phyloP scores from a whole-genome alignment of 371 early-diverging fungal genomes.

The Mortierella polycephala region DNA sequence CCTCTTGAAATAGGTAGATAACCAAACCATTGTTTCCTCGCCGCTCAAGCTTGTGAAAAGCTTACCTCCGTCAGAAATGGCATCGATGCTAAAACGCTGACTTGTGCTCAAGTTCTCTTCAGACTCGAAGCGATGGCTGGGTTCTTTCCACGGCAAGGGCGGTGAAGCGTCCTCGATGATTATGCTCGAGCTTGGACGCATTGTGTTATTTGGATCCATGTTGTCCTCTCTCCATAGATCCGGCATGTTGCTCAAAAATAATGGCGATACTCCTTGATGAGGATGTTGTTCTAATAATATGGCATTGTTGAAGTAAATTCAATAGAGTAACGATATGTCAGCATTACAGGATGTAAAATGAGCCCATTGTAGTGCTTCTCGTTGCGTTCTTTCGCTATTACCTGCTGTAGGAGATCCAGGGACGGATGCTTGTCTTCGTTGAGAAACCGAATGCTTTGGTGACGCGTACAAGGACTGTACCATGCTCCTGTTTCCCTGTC shows the following conservation, averaged over 20 bases:
- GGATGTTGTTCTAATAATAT: too few species aligned
- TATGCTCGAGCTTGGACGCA: slow-evolving; percentile 17
- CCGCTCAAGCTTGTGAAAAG: too few species aligned
- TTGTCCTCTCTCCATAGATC: slow-evolving; percentile 24
- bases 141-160: slow-evolving; percentile 35
- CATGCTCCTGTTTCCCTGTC: slow-evolving; percentile 26
- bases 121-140: slow-evolving; percentile 7
- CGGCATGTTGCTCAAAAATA: slow-evolving; percentile 20
- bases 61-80: slow-evolving; percentile 40
- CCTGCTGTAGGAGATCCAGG: slow-evolving; percentile 23
- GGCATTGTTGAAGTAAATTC: not conserved
- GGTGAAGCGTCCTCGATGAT: slow-evolving; percentile 38
- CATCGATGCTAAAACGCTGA: slow-evolving; percentile 43
- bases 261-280: not conserved
- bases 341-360: too few species aligned
- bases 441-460: slow-evolving; percentile 14
- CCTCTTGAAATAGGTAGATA: too few species aligned
- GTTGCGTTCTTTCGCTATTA: not conserved
- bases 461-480: slow-evolving; percentile 36
- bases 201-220: slow-evolving; percentile 1
- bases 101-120: slow-evolving; percentile 15
- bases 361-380: not conserved
- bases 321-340: not conserved
- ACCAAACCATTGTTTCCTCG: not conserved
- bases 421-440: slow-evolving; percentile 24